A percentile compares a stretch with the other conserved stretches of the same genome.
These are phyloP conservation scores for Pichia sp. DNA, from an alignment of 1,139 yeast genomes.

Conservation along the genomic window DNA sequence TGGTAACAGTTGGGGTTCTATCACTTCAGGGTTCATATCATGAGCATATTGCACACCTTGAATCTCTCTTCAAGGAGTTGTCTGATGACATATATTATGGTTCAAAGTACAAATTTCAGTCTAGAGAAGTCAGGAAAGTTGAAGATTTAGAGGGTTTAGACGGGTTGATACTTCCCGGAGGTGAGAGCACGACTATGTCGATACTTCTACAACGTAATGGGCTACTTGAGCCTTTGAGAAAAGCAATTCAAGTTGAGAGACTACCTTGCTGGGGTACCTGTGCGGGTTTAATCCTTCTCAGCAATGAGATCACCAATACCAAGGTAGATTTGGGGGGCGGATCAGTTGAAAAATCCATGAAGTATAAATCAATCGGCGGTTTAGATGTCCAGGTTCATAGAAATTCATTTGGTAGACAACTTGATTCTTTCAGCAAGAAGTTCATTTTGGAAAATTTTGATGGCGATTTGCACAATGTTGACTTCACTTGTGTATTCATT, in stretches of 20 bases:
- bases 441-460: slow-evolving; percentile 42
- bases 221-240: slow-evolving; percentile 51
- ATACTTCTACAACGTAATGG: slow-evolving; percentile 65
- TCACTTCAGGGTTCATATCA: slow-evolving; percentile 80
- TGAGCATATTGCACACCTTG: slow-evolving; percentile 62
- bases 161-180: slow-evolving; percentile 70
- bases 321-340: slow-evolving; percentile 38
- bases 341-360: background rate
- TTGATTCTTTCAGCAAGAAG: slow-evolving; percentile 55
- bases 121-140: slow-evolving; percentile 52
- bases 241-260: slow-evolving; percentile 47
- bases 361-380: slow-evolving; percentile 60
- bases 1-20: slow-evolving; percentile 55
- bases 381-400: slow-evolving; percentile 61
- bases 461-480: slow-evolving; percentile 33
- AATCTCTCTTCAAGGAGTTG: slow-evolving; percentile 40
- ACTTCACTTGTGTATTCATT: slow-evolving; percentile 63
- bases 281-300: slow-evolving; percentile 72
- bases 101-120: slow-evolving; percentile 26
- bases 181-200: slow-evolving; percentile 77
- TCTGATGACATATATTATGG: slow-evolving; percentile 19
- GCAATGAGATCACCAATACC: slow-evolving; percentile 54
- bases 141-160: slow-evolving; percentile 49
- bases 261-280: slow-evolving; percentile 80
- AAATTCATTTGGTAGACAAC: slow-evolving; percentile 78